Conservation (phyloP, 139 green algal genomes). For the Ostreobium quekettii region DNA sequence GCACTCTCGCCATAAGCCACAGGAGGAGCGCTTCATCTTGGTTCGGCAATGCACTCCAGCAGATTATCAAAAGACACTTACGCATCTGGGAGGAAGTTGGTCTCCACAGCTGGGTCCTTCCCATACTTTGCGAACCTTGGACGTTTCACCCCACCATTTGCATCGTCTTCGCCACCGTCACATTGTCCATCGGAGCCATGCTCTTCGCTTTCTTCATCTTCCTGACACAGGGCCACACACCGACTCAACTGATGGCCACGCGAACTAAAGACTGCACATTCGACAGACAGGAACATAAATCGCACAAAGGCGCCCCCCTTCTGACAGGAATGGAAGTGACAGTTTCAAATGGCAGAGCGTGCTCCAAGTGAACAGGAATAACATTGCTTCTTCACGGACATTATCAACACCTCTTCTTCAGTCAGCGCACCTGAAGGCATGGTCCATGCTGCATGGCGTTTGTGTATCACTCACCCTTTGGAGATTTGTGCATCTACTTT, state of each 20-base stretch:
- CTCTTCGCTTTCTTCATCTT: not conserved
- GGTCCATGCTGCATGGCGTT: no score
- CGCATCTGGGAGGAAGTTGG: constrained; percentile 77
- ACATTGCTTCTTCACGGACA: no score
- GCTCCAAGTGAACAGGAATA: no score
- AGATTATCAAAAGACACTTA: not conserved
- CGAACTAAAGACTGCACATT: not conserved
- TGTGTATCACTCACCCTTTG: no score
- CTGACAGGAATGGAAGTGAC: no score
- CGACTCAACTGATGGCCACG: not conserved
- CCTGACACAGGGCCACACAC: not conserved
- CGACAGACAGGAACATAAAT: not conserved
- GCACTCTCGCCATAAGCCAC: not conserved
- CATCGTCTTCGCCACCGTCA: constrained; percentile 5
- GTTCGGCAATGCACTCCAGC: no score
- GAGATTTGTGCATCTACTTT: no score
- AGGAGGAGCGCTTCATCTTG: not conserved
- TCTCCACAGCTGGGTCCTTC: constrained; percentile 75
- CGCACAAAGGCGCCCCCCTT: not conserved
- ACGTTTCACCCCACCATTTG: not conserved
- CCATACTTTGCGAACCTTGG: constrained; percentile 54
- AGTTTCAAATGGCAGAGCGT: no score
- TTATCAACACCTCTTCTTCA: no score
- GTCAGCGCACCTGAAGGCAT: no score
- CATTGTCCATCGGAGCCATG: not conserved